Evolutionary conservation across 2,329 filamentous ascomycete genomes (phyloP).

Genomic region (Apiospora rasikravindrae): DNA sequence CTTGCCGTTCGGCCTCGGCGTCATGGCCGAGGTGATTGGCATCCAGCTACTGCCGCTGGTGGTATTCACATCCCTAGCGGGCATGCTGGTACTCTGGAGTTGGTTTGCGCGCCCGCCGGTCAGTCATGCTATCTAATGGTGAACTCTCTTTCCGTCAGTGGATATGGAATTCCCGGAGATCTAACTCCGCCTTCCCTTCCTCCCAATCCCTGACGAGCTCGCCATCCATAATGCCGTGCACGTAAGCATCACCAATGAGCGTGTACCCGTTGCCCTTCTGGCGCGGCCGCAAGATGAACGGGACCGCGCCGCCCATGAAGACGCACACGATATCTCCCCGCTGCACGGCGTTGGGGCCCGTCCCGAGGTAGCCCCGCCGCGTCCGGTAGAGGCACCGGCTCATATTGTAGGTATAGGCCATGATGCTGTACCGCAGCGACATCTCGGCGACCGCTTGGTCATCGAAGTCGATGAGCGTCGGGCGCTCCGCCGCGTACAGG

Average conservation of each 20-base stretch:
- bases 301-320: constrained; percentile 19
- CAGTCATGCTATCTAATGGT: background rate
- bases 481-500: constrained; percentile 9
- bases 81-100: background rate
- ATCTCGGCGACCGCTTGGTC: background rate
- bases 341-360: background rate
- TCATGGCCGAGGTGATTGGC: constrained; percentile 43
- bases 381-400: constrained; percentile 8
- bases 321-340: constrained; percentile 14
- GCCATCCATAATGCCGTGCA: constrained; percentile 21
- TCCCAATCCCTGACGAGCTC: constrained; percentile 19
- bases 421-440: constrained; percentile 13
- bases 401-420: background rate
- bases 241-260: constrained; percentile 18
- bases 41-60: constrained; percentile 43
- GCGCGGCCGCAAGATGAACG: constrained; percentile 18
- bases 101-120: background rate
- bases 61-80: constrained; percentile 25
- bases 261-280: constrained; percentile 2
- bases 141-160: background rate
- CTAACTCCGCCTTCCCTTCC: background rate
- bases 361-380: constrained; percentile 14
- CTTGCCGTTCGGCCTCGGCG: constrained; percentile 49
- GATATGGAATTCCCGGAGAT: background rate
- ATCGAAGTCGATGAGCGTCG: constrained; percentile 3